phyloP scores from a whole-genome alignment of 2,329 filamentous ascomycete genomes.

The Gremmenia infestans region DNA sequence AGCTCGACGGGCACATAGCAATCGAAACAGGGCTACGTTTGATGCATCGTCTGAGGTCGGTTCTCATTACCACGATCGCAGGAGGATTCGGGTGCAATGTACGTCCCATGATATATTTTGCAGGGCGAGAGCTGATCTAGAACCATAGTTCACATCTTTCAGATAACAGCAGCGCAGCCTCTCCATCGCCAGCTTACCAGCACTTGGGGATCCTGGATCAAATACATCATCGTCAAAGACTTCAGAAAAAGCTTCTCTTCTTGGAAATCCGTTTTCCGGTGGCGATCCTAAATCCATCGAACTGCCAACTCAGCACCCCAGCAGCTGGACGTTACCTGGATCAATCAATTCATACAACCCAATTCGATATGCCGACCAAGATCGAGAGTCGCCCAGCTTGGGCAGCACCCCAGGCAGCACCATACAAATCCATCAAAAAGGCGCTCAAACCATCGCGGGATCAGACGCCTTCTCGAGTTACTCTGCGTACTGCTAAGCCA shows the following conservation, averaged over 20 bases:
- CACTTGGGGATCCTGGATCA: not conserved
- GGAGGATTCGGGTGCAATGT: too few relatives aligned
- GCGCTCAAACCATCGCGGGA: not conserved
- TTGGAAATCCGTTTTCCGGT: not conserved
- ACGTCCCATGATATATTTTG: not conserved
- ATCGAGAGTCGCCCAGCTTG: not conserved
- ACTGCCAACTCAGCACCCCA: too few relatives aligned
- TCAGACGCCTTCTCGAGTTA: not conserved
- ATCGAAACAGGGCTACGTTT: too few relatives aligned
- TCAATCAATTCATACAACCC: too few relatives aligned
- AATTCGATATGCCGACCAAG: conserved; percentile 2
- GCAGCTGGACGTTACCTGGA: too few relatives aligned
- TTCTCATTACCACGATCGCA: too few relatives aligned
- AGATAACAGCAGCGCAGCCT: not conserved
- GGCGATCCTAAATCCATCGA: too few relatives aligned
- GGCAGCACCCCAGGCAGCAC: not conserved
- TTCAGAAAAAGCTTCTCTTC: not conserved
- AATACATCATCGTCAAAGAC: too few relatives aligned
- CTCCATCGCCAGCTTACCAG: not conserved
- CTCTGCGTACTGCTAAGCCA: conserved; percentile 3
- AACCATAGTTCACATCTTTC: not conserved
- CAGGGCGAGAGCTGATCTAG: not conserved
- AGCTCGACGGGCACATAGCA: too few relatives aligned
- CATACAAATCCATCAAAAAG: not conserved
- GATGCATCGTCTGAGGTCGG: too few relatives aligned